A percentile compares a stretch with the other conserved stretches of the same genome.
These are phyloP conservation scores for Cyberlindnera maritima DNA, from an alignment of 805 yeast genomes.

Conservation along the genomic window DNA sequence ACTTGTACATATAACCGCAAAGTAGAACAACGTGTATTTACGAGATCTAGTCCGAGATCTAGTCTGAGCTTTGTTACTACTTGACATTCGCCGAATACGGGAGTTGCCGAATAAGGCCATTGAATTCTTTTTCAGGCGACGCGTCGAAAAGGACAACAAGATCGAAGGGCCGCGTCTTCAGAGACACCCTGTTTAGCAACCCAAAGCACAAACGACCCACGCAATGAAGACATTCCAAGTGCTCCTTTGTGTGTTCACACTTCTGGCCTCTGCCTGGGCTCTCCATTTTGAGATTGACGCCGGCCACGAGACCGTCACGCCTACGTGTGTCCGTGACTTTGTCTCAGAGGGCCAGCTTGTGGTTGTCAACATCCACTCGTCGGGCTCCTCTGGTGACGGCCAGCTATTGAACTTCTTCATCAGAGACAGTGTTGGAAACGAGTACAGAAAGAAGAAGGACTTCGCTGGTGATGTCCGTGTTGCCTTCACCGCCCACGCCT, in stretches of 20 bases:
- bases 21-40: not conserved
- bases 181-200: not conserved
- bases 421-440: conserved; percentile 81
- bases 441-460: conserved; percentile 73
- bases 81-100: not conserved
- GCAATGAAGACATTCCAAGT: conserved; percentile 1
- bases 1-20: not conserved
- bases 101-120: not conserved
- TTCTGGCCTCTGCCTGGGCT: conserved; percentile 30
- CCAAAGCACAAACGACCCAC: not conserved
- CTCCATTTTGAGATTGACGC: conserved; percentile 56
- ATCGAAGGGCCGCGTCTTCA: conserved; percentile 5
- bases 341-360: conserved; percentile 82
- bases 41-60: not conserved
- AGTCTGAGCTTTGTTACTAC: not conserved
- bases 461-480: conserved; percentile 69
- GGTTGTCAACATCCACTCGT: conserved; percentile 73
- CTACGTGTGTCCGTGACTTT: conserved; percentile 90
- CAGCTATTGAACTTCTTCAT: conserved; percentile 69
- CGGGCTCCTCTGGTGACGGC: conserved; percentile 83
- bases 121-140: not conserved
- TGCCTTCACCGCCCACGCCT: conserved; percentile 81
- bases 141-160: conserved; percentile 12
- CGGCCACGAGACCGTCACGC: conserved; percentile 40
- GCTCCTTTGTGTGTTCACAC: conserved; percentile 14